These are phyloP conservation scores for Besnoitia besnoiti DNA, from an alignment of 169 alveolate genomes.

Conservation along the genomic window DNA sequence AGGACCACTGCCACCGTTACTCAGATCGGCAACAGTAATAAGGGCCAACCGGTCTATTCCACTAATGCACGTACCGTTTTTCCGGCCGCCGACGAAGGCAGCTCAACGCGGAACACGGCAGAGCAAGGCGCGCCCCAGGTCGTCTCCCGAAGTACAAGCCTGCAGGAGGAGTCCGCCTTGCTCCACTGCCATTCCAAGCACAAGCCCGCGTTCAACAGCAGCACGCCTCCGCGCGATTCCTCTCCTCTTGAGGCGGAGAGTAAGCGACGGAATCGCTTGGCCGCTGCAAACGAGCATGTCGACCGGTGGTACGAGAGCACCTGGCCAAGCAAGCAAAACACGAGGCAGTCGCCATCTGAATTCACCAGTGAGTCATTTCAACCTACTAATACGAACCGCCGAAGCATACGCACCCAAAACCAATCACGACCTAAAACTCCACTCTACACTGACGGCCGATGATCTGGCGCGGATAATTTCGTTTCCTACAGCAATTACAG, in stretches of 20 bases:
- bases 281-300: not conserved
- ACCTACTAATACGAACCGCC: too few species aligned
- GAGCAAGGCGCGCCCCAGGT: conserved; percentile 14
- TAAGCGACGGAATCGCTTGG: not conserved
- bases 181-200: conserved; percentile 26
- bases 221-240: not conserved
- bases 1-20: too few species aligned
- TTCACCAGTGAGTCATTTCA: too few species aligned
- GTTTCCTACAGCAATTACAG: too few species aligned
- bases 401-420: too few species aligned
- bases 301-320: not conserved
- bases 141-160: not conserved
- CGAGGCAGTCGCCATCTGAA: not conserved
- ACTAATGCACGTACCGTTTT: not conserved
- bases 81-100: not conserved
- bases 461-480: too few species aligned
- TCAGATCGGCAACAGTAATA: too few species aligned
- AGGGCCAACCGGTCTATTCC: too few species aligned
- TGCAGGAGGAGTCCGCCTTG: not conserved
- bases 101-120: not conserved
- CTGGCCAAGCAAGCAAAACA: not conserved
- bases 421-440: too few species aligned
- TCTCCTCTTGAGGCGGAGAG: not conserved
- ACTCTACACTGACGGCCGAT: too few species aligned
- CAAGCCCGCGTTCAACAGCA: not conserved